Evolutionary conservation across 2,329 filamentous ascomycete genomes (phyloP).

Genomic region (Drechslera avenae): DNA sequence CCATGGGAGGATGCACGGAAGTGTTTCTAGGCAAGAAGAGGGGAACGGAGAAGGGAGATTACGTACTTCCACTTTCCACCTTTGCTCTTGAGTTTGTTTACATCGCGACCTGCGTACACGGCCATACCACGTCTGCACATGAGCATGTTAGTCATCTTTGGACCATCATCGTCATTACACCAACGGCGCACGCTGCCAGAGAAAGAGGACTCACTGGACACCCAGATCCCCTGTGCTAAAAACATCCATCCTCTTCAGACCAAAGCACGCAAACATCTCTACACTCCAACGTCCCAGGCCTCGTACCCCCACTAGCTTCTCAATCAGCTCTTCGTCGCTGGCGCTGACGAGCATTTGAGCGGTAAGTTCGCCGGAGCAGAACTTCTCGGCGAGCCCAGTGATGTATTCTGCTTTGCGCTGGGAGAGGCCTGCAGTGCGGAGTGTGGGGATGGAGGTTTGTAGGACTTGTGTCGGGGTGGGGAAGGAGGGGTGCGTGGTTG

Average conservation of each 20-base stretch:
- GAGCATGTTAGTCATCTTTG: background rate
- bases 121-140: constrained; percentile 78
- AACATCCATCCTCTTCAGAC: constrained; percentile 91
- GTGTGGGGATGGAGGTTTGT: constrained; percentile 60
- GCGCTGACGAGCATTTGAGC: constrained; percentile 77
- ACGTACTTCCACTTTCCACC: constrained; percentile 83
- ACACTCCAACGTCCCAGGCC: constrained; percentile 90
- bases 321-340: constrained; percentile 83
- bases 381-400: constrained; percentile 81
- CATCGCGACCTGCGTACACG: constrained; percentile 79
- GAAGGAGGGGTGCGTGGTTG: constrained; percentile 58
- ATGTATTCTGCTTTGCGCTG: constrained; percentile 97
- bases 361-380: constrained; percentile 73
- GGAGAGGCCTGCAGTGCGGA: constrained; percentile 86
- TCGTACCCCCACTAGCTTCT: constrained; percentile 80
- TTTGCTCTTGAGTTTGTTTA: constrained; percentile 77
- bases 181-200: background rate
- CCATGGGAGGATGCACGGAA: too few relatives aligned
- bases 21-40: background rate
- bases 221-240: constrained; percentile 92
- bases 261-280: constrained; percentile 91
- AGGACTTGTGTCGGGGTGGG: constrained; percentile 78
- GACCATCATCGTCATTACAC: too few relatives aligned
- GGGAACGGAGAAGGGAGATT: background rate
- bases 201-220: constrained; percentile 67